A percentile compares a stretch with the other conserved stretches of the same genome.
Evolutionary conservation across 2,329 filamentous ascomycete species (phyloP).

Genomic region (Penicillium concentricum): DNA sequence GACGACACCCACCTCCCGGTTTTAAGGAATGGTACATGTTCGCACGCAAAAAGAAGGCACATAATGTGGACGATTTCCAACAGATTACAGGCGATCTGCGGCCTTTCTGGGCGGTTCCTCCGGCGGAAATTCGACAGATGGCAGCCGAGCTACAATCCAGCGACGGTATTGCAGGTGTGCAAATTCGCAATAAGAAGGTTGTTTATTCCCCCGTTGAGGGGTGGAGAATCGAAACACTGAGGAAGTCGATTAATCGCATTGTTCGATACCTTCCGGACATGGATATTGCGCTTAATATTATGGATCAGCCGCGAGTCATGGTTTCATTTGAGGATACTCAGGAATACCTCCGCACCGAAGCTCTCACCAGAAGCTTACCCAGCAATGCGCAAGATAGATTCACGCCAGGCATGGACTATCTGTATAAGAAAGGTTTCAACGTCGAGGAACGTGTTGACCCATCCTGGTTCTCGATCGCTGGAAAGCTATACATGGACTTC

Average conservation of each 20-base stretch:
- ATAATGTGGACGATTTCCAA: constrained; percentile 42
- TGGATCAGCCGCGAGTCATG: constrained; percentile 64
- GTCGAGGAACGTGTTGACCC: constrained; percentile 37
- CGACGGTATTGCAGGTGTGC: constrained; percentile 31
- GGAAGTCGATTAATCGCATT: constrained; percentile 52
- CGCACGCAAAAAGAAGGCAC: constrained; percentile 35
- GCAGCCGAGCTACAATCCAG: constrained; percentile 36
- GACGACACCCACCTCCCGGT: constrained; percentile 42
- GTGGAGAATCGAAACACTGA: constrained; percentile 46
- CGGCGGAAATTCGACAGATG: constrained; percentile 31
- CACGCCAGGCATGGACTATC: constrained; percentile 41
- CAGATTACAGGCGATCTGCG: constrained; percentile 40
- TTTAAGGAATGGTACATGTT: constrained; percentile 44
- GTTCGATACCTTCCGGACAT: constrained; percentile 60
- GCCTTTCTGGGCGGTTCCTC: constrained; percentile 40
- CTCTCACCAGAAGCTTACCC: constrained; percentile 44
- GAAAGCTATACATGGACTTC: constrained; percentile 60
- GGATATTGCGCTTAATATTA: constrained; percentile 65
- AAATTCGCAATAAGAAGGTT: constrained; percentile 34
- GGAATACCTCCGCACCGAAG: constrained; percentile 51
- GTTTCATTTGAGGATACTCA: constrained; percentile 59
- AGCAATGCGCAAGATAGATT: constrained; percentile 46
- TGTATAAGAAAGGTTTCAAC: constrained; percentile 14
- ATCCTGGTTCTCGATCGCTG: constrained; percentile 47
- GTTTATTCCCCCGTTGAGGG: constrained; percentile 35